phyloP scores from a whole-genome alignment of 2,329 filamentous ascomycete genomes.

The Pestalotiopsis fici region DNA sequence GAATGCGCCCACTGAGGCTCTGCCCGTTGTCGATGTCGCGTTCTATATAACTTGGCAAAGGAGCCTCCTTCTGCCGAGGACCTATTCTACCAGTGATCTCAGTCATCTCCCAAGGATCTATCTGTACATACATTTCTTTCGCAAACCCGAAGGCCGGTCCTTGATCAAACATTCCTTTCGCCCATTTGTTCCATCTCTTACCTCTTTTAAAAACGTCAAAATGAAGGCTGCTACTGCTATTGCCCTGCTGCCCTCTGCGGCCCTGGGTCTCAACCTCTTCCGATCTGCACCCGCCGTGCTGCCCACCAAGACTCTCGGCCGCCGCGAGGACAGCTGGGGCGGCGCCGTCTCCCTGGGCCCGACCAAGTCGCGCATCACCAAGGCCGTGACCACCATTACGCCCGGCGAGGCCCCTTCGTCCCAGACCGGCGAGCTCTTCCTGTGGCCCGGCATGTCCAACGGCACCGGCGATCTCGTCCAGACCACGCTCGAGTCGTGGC shows the following conservation, averaged over 20 bases:
- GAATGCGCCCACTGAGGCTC: no score
- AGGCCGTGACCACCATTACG: slow-evolving; percentile 1
- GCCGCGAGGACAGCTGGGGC: slow-evolving; percentile 6
- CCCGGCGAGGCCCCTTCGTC: neutral
- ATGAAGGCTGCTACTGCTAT: neutral
- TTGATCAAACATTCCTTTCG: neutral
- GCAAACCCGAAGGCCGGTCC: neutral
- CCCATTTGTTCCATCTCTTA: neutral
- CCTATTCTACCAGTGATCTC: neutral
- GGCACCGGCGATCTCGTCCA: slow-evolving; percentile 6
- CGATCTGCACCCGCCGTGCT: neutral
- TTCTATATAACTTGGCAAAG: neutral
- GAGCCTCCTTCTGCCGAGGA: no score
- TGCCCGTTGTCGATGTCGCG: neutral
- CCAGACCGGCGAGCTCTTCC: neutral
- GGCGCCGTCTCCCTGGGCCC: slow-evolving; percentile 7
- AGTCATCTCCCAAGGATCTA: neutral
- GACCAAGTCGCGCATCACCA: slow-evolving; percentile 7
- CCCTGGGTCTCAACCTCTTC: slow-evolving; percentile 3
- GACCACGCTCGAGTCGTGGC: slow-evolving; percentile 9
- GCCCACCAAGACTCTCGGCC: slow-evolving; percentile 1
- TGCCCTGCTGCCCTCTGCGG: slow-evolving; percentile 3
- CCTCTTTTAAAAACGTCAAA: neutral
- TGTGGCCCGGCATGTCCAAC: slow-evolving; percentile 9
- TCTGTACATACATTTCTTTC: neutral